These are phyloP conservation scores for Carpinus fangiana DNA, from an alignment of 306 rosid genomes.

Conservation along the genomic window DNA sequence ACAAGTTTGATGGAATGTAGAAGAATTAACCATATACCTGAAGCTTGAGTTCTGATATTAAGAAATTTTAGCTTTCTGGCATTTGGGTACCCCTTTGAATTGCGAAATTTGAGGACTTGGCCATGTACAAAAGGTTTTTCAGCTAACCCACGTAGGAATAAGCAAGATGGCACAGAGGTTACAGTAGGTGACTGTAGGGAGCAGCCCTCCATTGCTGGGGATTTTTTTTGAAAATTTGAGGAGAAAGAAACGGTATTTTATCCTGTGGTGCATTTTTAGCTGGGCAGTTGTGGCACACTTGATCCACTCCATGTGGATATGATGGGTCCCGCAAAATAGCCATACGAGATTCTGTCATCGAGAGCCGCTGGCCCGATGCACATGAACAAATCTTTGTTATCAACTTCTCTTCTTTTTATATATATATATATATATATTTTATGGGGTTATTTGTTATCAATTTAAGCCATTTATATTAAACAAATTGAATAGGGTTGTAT, in stretches of 20 bases:
- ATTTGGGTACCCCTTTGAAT: conserved; percentile 36
- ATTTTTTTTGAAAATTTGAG: conserved; percentile 14
- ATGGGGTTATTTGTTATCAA: no score
- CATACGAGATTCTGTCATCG: background rate
- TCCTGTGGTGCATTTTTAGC: conserved; percentile 35
- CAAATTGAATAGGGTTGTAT: no score
- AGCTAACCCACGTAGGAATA: conserved; percentile 33
- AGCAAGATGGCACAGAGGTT: conserved; percentile 54
- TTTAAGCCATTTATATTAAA: no score
- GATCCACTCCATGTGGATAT: conserved; percentile 58
- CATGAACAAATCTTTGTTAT: no score
- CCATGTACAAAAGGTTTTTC: conserved; percentile 38
- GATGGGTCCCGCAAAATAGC: conserved; percentile 55
- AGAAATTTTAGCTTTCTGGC: conserved; percentile 21
- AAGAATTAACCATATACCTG: conserved; percentile 44
- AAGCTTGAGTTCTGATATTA: conserved; percentile 54
- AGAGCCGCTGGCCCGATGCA: background rate
- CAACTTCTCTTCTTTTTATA: no score
- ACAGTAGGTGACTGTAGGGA: conserved; percentile 50
- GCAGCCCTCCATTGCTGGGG: conserved; percentile 63
- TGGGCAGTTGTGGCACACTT: conserved; percentile 36
- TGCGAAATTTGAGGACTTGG: conserved; percentile 43
- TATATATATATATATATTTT: no score
- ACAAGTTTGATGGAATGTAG: conserved; percentile 12
- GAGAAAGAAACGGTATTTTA: conserved; percentile 23